phyloP scores from a whole-genome alignment of 2,329 filamentous ascomycete genomes.

The Diaporthe ampelina region DNA sequence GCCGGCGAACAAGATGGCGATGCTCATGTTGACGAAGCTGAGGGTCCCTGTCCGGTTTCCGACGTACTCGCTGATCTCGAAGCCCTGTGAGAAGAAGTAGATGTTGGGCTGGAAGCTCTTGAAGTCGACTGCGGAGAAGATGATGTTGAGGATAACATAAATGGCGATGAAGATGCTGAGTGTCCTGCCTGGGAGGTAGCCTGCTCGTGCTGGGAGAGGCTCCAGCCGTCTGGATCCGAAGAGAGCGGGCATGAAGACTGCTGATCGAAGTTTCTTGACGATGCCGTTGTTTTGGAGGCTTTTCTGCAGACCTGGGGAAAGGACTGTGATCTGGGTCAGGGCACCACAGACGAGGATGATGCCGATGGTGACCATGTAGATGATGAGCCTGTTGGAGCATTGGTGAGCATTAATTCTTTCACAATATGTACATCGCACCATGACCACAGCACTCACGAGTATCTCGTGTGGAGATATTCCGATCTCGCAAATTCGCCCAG shows the following conservation, averaged over 20 bases:
- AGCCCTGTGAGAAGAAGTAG: constrained; percentile 29
- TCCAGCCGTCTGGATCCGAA: constrained; percentile 6
- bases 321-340: constrained; percentile 10
- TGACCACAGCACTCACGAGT: neutral
- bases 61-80: constrained; percentile 56
- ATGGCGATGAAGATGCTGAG: constrained; percentile 56
- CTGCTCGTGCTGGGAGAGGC: constrained; percentile 6
- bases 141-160: constrained; percentile 55
- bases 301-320: constrained; percentile 13
- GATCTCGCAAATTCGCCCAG: constrained; percentile 9
- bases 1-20: constrained; percentile 76
- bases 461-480: constrained; percentile 27
- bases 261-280: neutral
- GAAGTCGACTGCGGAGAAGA: constrained; percentile 51
- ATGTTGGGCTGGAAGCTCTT: constrained; percentile 46
- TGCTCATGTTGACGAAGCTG: constrained; percentile 73
- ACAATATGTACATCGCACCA: neutral
- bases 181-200: constrained; percentile 11
- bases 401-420: neutral
- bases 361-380: constrained; percentile 16
- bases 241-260: constrained; percentile 9
- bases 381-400: neutral
- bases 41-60: constrained; percentile 76
- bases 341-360: constrained; percentile 12
- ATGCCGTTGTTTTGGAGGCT: neutral